A percentile compares a stretch with the other conserved stretches of the same genome.
These are phyloP conservation scores for Eucommia ulmoides DNA, from an alignment of 257 asterid genomes.

Conservation along the genomic window DNA sequence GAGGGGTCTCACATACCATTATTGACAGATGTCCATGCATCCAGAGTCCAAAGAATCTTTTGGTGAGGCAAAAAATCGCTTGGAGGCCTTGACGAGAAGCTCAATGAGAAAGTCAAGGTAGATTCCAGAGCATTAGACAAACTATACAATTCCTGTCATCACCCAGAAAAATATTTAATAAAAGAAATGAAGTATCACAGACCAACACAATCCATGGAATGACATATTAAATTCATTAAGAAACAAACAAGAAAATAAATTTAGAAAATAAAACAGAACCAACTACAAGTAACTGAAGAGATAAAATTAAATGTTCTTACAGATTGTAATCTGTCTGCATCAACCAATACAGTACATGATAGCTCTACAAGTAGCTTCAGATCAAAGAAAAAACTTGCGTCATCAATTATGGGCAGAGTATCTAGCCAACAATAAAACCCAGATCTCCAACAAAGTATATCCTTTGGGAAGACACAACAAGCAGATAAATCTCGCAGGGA, in stretches of 20 bases:
- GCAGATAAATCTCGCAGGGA: slow-evolving; percentile 18
- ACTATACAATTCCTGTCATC: slow-evolving; percentile 38
- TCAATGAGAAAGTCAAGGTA: slow-evolving; percentile 41
- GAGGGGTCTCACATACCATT: slow-evolving; percentile 29
- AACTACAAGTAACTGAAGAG: too few relatives aligned
- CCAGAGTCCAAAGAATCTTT: slow-evolving; percentile 67
- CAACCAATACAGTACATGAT: slow-evolving; percentile 29
- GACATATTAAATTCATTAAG: too few relatives aligned
- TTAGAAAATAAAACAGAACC: too few relatives aligned
- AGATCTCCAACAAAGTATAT: slow-evolving; percentile 31
- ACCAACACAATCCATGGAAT: too few relatives aligned
- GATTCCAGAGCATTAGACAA: slow-evolving; percentile 32
- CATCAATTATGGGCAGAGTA: slow-evolving; percentile 53
- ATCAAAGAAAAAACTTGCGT: slow-evolving; percentile 62
- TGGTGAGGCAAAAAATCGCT: slow-evolving; percentile 70
- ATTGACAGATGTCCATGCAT: slow-evolving; percentile 43
- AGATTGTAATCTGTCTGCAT: slow-evolving; percentile 32
- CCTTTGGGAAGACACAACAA: slow-evolving; percentile 57
- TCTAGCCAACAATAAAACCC: slow-evolving; percentile 48
- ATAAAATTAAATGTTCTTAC: too few relatives aligned
- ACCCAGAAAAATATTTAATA: not conserved
- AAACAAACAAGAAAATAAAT: too few relatives aligned
- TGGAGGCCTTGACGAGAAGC: slow-evolving; percentile 64
- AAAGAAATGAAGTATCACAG: too few relatives aligned
- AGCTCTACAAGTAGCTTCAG: slow-evolving; percentile 49